Conservation (phyloP, 2,329 filamentous ascomycete species). For the Diaporthe vaccinii region DNA sequence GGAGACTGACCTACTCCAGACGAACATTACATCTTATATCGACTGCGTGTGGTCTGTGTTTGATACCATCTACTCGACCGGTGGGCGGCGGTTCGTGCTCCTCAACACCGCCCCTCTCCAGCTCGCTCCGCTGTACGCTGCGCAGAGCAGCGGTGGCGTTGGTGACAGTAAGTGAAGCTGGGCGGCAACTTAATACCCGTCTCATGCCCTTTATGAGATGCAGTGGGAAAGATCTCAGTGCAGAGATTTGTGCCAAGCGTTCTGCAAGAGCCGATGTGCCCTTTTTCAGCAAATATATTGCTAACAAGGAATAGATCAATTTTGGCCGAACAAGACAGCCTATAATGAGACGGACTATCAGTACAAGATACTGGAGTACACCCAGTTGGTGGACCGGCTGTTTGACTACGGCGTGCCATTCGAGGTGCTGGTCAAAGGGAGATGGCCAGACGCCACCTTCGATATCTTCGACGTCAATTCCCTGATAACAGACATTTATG, state of each 20-base stretch:
- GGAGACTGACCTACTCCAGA: slow-evolving; percentile 45
- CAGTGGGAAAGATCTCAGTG: not conserved
- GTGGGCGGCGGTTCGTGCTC: slow-evolving; percentile 79
- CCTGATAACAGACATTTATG: slow-evolving; percentile 75
- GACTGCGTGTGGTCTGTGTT: slow-evolving; percentile 77
- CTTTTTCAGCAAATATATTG: not conserved
- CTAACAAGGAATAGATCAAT: slow-evolving; percentile 47
- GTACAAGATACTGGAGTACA: slow-evolving; percentile 64
- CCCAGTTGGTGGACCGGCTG: slow-evolving; percentile 62
- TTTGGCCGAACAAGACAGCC: slow-evolving; percentile 60
- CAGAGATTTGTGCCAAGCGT: not conserved
- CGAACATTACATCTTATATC: slow-evolving; percentile 74
- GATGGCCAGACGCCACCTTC: slow-evolving; percentile 72
- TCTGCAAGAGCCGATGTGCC: not conserved
- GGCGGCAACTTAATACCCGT: not conserved
- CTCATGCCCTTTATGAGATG: no score
- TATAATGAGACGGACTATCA: slow-evolving; percentile 63
- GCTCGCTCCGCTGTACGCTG: slow-evolving; percentile 75
- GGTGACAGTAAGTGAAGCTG: slow-evolving; percentile 46
- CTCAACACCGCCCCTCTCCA: slow-evolving; percentile 78
- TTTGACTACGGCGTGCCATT: slow-evolving; percentile 65
- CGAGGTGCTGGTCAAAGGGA: slow-evolving; percentile 56
- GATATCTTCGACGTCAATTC: slow-evolving; percentile 77
- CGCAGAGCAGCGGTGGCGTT: slow-evolving; percentile 57
- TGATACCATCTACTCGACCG: slow-evolving; percentile 73